Evolutionary conservation across 805 yeast genomes (phyloP), one percentile per base, ranked within the genome.

Genomic region (Candida odintsovae): DNA sequence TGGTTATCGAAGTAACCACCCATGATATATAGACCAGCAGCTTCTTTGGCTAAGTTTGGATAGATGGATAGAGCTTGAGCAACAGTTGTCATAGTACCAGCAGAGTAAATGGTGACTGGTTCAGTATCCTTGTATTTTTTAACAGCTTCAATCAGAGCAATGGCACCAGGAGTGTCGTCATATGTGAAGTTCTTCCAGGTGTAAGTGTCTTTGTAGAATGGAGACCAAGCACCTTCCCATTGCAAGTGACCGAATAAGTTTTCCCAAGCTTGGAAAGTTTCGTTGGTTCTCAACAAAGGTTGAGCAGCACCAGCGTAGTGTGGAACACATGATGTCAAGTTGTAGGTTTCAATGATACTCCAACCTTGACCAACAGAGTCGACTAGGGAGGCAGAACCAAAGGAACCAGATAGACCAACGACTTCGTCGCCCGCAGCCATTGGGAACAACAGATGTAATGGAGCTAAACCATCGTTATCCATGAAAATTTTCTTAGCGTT

Each of bases 1-100:
- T 70, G 73, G 37, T 53, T 64, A 55, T 71, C 76, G 43, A 69
- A 58, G 54, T 67, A 71, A 16, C 74, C 76, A 41, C 75, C 76
- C 75, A 70, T 70, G 47, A 70, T 61, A 55, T 63, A 69, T 42
- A 70, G 55, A 41, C 67, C 69, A 28, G 62, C 71, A 42, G 71
- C 68, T 40, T 69, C 71, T 43, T 68, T 54, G 18, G 69, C 66
- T 46, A 71, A 47, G 22, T 60, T 52, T 40, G 75, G 75, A 50
- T 69, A 70, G 29, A 69, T 56, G 28, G 66, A 56, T 20, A 71
- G 37, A 16, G 76, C 76, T 55, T 68, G 72, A n/a, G 76, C 76
- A 40, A 71, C 69, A 19, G 72, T 70, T 38, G 76, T 71, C 68
- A 67, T 64, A 53, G 63, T 58, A 45, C 75, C 75, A 25, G 71